A percentile compares a stretch with the other conserved stretches of the same genome.
phyloP scores from a whole-genome alignment of 1,139 yeast species.

The Suhomyces maxii region DNA sequence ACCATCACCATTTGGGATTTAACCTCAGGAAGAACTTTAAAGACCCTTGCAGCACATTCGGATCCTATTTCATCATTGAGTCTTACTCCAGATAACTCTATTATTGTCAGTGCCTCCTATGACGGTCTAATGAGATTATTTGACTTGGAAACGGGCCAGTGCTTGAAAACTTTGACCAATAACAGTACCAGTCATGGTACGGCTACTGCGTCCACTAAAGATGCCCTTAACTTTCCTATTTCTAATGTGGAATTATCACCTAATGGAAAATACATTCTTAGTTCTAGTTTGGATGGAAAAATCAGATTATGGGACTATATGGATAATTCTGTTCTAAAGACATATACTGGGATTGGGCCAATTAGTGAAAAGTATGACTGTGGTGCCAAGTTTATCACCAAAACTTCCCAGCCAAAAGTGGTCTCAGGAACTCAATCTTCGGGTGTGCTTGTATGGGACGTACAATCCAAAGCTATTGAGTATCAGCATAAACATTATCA shows the following conservation, averaged over 20 bases:
- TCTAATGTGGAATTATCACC: slow-evolving; percentile 74
- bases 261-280: slow-evolving; percentile 76
- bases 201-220: slow-evolving; percentile 58
- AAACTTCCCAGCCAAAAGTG: slow-evolving; percentile 39
- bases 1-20: slow-evolving; percentile 91
- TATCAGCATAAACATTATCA: slow-evolving; percentile 29
- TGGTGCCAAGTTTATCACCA: slow-evolving; percentile 48
- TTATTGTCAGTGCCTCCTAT: slow-evolving; percentile 83
- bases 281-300: slow-evolving; percentile 79
- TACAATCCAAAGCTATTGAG: slow-evolving; percentile 62
- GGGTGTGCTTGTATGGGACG: slow-evolving; percentile 68
- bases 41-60: slow-evolving; percentile 88
- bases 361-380: slow-evolving; percentile 50
- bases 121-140: slow-evolving; percentile 90
- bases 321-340: slow-evolving; percentile 74
- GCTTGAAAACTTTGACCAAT: slow-evolving; percentile 83
- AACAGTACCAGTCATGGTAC: slow-evolving; percentile 58
- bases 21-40: slow-evolving; percentile 64
- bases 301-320: slow-evolving; percentile 82
- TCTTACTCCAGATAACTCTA: slow-evolving; percentile 75
- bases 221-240: slow-evolving; percentile 61
- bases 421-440: slow-evolving; percentile 70
- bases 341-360: slow-evolving; percentile 50
- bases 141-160: slow-evolving; percentile 87
- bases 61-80: slow-evolving; percentile 83